Evolutionary conservation across 306 rosid species (phyloP), one percentile per base, ranked within the genome.

Genomic region (Geum urbanum): DNA sequence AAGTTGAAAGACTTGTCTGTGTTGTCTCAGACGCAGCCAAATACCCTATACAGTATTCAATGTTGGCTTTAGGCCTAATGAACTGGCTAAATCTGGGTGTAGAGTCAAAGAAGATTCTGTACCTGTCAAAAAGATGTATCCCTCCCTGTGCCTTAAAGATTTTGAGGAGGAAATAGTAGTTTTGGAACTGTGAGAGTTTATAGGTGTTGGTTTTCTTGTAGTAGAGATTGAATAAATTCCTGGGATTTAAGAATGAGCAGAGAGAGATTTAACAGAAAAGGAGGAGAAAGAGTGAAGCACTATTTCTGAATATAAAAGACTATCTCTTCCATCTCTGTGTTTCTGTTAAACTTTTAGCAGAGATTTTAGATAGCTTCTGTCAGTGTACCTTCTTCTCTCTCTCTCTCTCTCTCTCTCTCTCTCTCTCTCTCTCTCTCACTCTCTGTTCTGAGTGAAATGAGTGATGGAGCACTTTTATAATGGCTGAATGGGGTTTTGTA

Each of bases 191-290:
- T 22, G 44, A 8, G 27, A 27, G n/a, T 9, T 5, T 37, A 35
- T 22, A 24, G 37, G 16, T 9, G n/a, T 10, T 75, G 20, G 19
- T 69, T 45, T 69, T 19, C 32, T 27, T 59, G 63, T 43, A 49
- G 69, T 63, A 49, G 79, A 12, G 2, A 13, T 69, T 67, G 73
- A 27, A 27, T 27, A 27, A 27, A 61, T 66, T 70, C 73, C 65
- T 72, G 77, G 65, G 73, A 18, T 74, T 49, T 8, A 81, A 74
- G 74, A 72, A 54, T 24, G 20, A 20, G 55, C 7, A 57, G 22
- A 39, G 73, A 49, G 73, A 69, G n/a, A n/a, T 88, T 87, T 78
- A 84, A 85, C 83, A 83, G 72, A 68, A 83, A 64, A 72, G 62
- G 58, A 47, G 63, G 18, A 19, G 69, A 37, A 44, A 12, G 22